A percentile compares a stretch with the other conserved stretches of the same genome.
phyloP scores from a whole-genome alignment of 2,329 filamentous ascomycete species.

The Camptophora hylomeconis region DNA sequence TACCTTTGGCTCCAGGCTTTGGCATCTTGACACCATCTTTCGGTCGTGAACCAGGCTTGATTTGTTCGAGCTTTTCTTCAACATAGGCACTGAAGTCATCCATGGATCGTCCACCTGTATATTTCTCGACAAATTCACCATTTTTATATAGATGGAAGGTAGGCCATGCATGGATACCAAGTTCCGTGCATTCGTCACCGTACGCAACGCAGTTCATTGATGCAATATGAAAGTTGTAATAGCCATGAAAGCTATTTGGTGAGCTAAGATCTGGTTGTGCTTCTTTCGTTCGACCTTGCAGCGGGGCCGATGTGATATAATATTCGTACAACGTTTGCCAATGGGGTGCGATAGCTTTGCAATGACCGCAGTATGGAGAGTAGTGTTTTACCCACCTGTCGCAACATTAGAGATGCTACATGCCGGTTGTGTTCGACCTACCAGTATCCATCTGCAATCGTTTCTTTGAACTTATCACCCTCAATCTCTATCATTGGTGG shows the following conservation, averaged over 20 bases:
- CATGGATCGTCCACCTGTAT: slow-evolving; percentile 57
- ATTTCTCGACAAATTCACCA: slow-evolving; percentile 51
- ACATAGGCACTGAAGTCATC: slow-evolving; percentile 54
- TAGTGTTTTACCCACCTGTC: slow-evolving; percentile 40
- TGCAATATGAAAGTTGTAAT: slow-evolving; percentile 82
- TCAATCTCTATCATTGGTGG: slow-evolving; percentile 36
- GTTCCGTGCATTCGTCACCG: slow-evolving; percentile 60
- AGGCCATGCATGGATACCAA: slow-evolving; percentile 59
- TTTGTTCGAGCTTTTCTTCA: slow-evolving; percentile 62
- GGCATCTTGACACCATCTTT: slow-evolving; percentile 55
- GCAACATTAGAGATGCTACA: slow-evolving; percentile 11
- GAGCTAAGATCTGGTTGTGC: slow-evolving; percentile 35
- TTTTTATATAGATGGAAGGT: slow-evolving; percentile 70
- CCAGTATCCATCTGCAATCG: slow-evolving; percentile 40
- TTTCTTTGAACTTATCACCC: slow-evolving; percentile 34
- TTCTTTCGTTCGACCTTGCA: slow-evolving; percentile 35
- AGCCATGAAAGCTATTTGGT: slow-evolving; percentile 59
- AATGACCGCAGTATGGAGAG: slow-evolving; percentile 52
- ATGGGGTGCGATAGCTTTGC: slow-evolving; percentile 63
- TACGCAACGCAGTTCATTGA: slow-evolving; percentile 75
- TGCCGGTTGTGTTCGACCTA: slow-evolving; percentile 18
- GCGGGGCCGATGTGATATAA: slow-evolving; percentile 72
- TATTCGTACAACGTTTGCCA: slow-evolving; percentile 93
- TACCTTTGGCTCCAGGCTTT: slow-evolving; percentile 48
- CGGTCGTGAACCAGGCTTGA: slow-evolving; percentile 69